A percentile compares a stretch with the other conserved stretches of the same genome.
phyloP scores from a whole-genome alignment of 208 protist genomes.

The Balamuthia mandrillaris region DNA sequence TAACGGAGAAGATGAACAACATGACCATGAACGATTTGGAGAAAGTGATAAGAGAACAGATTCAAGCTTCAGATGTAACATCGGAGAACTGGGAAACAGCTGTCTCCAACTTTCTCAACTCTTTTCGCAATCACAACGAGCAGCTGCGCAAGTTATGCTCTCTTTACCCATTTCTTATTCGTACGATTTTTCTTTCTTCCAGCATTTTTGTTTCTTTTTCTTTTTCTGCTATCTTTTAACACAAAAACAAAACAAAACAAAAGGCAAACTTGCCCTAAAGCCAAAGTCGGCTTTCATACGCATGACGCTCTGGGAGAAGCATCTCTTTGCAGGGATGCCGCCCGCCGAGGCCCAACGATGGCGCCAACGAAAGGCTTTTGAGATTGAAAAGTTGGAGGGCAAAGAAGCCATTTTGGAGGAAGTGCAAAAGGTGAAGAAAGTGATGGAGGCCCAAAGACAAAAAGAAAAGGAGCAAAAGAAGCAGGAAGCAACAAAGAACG shows the following conservation, averaged over 20 bases:
- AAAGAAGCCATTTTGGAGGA: conserved; percentile 30
- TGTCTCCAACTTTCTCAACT: conserved; percentile 2
- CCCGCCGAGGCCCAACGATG: neutral
- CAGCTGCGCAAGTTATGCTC: neutral
- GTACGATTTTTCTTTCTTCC: too few relatives aligned
- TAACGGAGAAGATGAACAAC: neutral
- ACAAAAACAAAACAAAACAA: too few relatives aligned
- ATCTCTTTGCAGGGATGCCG: too few relatives aligned
- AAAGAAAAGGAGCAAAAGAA: neutral
- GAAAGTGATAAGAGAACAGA: neutral
- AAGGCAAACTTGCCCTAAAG: too few relatives aligned
- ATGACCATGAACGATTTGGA: neutral
- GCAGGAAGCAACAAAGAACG: neutral
- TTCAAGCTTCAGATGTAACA: neutral
- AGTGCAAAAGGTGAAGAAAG: neutral
- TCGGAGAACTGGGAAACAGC: neutral
- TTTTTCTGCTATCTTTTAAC: too few relatives aligned
- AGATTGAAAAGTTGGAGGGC: conserved; percentile 39
- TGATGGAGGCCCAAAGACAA: neutral
- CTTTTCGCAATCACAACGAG: neutral
- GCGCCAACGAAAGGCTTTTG: conserved; percentile 12
- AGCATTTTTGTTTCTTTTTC: too few relatives aligned
- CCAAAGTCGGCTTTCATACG: too few relatives aligned
- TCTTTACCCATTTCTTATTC: conserved; percentile 32
- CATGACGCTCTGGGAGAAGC: conserved; percentile 14